Base-by-base conservation (phyloP, 2,329 filamentous ascomycete genomes). In the Sporothrix brasiliensis region DNA sequence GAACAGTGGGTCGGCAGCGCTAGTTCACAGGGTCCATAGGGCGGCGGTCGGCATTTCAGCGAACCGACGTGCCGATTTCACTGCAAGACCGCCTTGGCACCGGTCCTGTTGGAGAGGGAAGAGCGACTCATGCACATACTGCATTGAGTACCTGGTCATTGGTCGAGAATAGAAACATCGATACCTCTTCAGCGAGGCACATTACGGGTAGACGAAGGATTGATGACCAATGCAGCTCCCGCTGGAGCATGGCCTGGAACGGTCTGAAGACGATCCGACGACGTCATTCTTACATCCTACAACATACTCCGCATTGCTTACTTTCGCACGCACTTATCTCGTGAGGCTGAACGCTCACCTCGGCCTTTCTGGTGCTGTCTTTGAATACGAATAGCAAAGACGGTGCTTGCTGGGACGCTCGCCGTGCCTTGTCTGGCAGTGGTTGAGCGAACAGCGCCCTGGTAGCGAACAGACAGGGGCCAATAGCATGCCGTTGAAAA, bases 221-320 rank as follows among this genome's bases (percentile, higher is more conserved):
- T 44, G 56, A 24, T 44, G 56, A 61, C 34, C 34, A 44, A 44
- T 61, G 34, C 56, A 24, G 34, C 16, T 16, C n/a, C 34, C 3
- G 34, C 34, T 44, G 1, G 9, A 61, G n/a, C 11, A 53, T n/a
- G n/a, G 34, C 34, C 50, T 24, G 10, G 30, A n/a, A 39, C 54
- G 54, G 54, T 30, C 39, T 30, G 30, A 39, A 19, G 30, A 56
- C 54, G 19, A 19, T 9, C 34, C 56, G 11, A 21, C 56, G 56
- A 61, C 56, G 56, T 61, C 56, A 61, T 61, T n/a, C 56, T 41
- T 44, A 44, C 56, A 14, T 44, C 16, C 44, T 50, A 9, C 49
- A 5, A 50, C 49, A n/a, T 16, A n/a, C 6, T 50, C 47, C 16
- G 9, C 10, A 16, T 6, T n/a, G 16, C 49, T 4, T 50, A 1